phyloP scores from a whole-genome alignment of 352 stramenopile species.

The Globisporangium paroecandrum region DNA sequence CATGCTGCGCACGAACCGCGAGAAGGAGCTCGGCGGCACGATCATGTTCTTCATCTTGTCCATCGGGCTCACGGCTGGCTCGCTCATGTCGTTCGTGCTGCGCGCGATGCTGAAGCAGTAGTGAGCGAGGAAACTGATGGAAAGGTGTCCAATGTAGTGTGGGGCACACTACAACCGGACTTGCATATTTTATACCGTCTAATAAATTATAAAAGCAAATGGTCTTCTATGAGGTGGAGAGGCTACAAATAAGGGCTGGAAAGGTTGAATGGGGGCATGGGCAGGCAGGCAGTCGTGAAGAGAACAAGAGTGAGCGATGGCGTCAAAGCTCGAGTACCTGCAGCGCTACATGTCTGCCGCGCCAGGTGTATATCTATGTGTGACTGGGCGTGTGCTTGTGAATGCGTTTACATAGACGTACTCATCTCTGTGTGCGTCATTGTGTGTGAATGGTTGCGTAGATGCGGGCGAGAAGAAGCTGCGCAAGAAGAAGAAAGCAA shows the following conservation, averaged over 20 bases:
- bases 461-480: slow-evolving; percentile 49
- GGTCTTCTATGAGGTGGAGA: neutral
- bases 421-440: neutral
- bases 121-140: neutral
- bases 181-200: neutral
- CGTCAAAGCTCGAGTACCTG: slow-evolving; percentile 78
- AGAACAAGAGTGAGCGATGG: slow-evolving; percentile 15
- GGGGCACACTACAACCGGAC: neutral
- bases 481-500: slow-evolving; percentile 44
- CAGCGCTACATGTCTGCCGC: slow-evolving; percentile 65
- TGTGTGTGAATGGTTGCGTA: neutral
- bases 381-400: neutral
- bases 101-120: slow-evolving; percentile 72
- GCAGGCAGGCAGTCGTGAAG: neutral
- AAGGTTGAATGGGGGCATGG: neutral
- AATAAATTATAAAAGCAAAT: too few relatives aligned
- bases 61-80: slow-evolving; percentile 62
- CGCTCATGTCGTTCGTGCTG: slow-evolving; percentile 75
- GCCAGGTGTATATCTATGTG: slow-evolving; percentile 23
- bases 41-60: slow-evolving; percentile 85
- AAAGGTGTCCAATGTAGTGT: neutral
- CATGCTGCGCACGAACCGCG: slow-evolving; percentile 43
- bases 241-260: neutral
- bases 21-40: slow-evolving; percentile 71
- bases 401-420: neutral